phyloP scores from a whole-genome alignment of 805 yeast genomes.

The Monosporozyma aerobia region DNA sequence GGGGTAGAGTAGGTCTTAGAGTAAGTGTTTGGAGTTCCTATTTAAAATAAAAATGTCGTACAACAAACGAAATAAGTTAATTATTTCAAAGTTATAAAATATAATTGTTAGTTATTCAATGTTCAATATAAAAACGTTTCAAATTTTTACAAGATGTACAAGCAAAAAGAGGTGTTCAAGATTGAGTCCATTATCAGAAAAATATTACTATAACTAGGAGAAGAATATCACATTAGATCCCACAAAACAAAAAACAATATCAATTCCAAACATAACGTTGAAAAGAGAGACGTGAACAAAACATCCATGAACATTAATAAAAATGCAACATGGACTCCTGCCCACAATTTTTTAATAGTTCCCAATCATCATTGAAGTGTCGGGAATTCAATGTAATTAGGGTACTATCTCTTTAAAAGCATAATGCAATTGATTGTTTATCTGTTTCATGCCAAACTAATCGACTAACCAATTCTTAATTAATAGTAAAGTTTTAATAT shows the following conservation, averaged over 20 bases:
- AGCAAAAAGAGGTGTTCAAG: not conserved
- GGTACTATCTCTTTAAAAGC: not conserved
- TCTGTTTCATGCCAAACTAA: not conserved
- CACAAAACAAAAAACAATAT: not conserved
- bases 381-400: conserved; percentile 67
- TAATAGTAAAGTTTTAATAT: conserved; percentile 2
- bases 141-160: not conserved
- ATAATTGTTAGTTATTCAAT: conserved; percentile 2
- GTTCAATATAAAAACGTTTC: not conserved
- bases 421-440: not conserved
- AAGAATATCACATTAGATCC: not conserved
- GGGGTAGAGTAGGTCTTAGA: conserved; percentile 99
- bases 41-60: conserved; percentile 7
- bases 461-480: not conserved
- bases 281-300: not conserved
- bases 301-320: not conserved
- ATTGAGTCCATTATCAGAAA: not conserved
- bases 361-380: conserved; percentile 53
- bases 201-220: not conserved
- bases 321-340: not conserved
- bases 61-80: conserved; percentile 4
- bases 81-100: not conserved
- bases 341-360: not conserved
- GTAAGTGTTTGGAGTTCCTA: conserved; percentile 98
- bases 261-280: too few species aligned